Evolutionary conservation across 1,284 basidiomycete species (phyloP), one percentile per base, ranked within the genome.

Genomic region (Microbotryum violaceum): DNA sequence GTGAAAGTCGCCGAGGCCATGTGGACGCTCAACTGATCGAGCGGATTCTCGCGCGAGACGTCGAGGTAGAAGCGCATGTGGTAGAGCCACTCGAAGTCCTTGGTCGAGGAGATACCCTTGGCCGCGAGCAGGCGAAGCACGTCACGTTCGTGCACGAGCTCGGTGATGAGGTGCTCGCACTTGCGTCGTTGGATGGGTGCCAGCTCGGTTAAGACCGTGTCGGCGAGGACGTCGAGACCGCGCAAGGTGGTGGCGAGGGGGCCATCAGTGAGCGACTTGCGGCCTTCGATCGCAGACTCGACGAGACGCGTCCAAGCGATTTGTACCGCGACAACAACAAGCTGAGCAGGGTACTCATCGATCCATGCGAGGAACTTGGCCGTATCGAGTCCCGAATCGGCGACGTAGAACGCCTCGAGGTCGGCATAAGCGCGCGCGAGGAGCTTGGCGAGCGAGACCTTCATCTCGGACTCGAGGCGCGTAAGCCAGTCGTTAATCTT

Each of bases 401-500:
- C 80, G n/a, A 84, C 84, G 73, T 93, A 97, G 78, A 97, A 89
- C 0, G 77, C 75, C 68, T 87, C 83, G 9, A 97, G 79, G 72
- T 91, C 88, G 6, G 77, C 78, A n/a, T 91, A 87, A 0, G 88
- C 85, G 44, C 87, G 83, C 21, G 82, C 83, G n/a, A 96, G 81
- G 1, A 89, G 78, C 63, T 85, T 82, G 0, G 93, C 90, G 44
- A 99, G 81, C 9, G 94, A 93, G 29, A 88, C 74, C n/a, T 89
- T 84, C 92, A 98, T 97, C 80, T 92, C 89, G 4, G 84, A 81
- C 75, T 99, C 96, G 62, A 98, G 82, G 72, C 85, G 87, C 48
- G 88, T 86, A 47, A 99, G 82, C 96, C 96, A 99, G 74, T 97
- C 96, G 75, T 99, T 97, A 80, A 98, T 97, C 78, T 94, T 96